These are phyloP conservation scores for Candida silvicultrix DNA, from an alignment of 805 yeast genomes.

Conservation along the genomic window DNA sequence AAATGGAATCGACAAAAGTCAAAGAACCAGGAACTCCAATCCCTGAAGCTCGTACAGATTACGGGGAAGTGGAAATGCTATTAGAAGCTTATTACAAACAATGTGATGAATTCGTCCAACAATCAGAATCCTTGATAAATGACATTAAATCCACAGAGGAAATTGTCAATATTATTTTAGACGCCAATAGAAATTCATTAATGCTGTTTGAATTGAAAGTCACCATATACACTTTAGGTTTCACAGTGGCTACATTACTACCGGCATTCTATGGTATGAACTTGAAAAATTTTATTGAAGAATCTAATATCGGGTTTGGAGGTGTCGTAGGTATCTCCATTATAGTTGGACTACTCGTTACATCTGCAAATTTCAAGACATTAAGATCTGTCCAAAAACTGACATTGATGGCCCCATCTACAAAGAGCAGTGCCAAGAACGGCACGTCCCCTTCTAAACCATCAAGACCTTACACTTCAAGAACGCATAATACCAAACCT, in stretches of 20 bases:
- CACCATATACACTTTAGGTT: constrained; percentile 77
- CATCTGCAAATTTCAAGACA: constrained; percentile 49
- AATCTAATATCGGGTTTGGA: constrained; percentile 56
- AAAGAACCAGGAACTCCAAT: constrained; percentile 1
- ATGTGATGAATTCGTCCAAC: constrained; percentile 90
- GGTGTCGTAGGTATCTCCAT: constrained; percentile 47
- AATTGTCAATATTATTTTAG: constrained; percentile 83
- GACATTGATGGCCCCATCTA: constrained; percentile 43
- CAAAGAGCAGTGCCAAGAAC: background rate
- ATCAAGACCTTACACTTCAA: background rate
- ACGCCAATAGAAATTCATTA: constrained; percentile 83
- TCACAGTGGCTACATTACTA: constrained; percentile 75
- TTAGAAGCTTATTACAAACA: constrained; percentile 86
- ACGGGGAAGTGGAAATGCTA: constrained; percentile 79
- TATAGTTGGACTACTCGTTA: constrained; percentile 46
- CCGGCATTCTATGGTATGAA: constrained; percentile 94
- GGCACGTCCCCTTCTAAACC: background rate
- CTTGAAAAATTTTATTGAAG: constrained; percentile 71
- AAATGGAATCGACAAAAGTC: constrained; percentile 12
- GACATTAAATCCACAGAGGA: constrained; percentile 91
- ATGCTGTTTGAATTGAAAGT: constrained; percentile 83
- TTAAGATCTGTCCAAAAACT: constrained; percentile 57
- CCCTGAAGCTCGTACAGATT: constrained; percentile 26
- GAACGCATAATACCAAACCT: background rate
- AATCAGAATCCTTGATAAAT: constrained; percentile 72